These are phyloP conservation scores for Stemphylium lycopersici DNA, from an alignment of 2,329 filamentous ascomycete species.

Conservation along the genomic window DNA sequence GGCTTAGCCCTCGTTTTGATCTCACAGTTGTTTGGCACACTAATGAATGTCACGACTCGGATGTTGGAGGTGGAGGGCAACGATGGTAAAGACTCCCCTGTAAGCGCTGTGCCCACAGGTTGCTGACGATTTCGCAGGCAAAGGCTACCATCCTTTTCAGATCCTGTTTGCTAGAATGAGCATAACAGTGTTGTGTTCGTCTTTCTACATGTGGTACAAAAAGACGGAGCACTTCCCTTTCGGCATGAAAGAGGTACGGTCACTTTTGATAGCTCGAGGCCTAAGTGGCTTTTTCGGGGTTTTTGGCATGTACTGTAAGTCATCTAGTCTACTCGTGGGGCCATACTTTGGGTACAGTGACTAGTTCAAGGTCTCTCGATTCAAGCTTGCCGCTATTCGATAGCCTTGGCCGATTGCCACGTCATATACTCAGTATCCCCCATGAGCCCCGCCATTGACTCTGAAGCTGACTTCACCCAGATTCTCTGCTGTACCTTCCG, in stretches of 20 bases:
- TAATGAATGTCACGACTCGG: conserved; percentile 85
- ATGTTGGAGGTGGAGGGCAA: conserved; percentile 72
- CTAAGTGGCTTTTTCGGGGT: conserved; percentile 76
- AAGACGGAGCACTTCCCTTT: conserved; percentile 72
- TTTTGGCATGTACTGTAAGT: conserved; percentile 72
- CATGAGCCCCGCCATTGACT: conserved; percentile 22
- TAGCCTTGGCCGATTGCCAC: not conserved
- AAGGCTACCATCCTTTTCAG: conserved; percentile 77
- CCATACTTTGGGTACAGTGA: conserved; percentile 24
- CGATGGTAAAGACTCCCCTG: conserved; percentile 52
- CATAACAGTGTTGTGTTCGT: conserved; percentile 71
- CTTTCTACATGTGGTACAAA: conserved; percentile 74
- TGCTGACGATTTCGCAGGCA: conserved; percentile 41
- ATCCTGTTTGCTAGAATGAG: conserved; percentile 81
- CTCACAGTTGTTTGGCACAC: conserved; percentile 78
- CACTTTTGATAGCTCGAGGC: conserved; percentile 71
- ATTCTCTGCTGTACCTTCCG: conserved; percentile 77
- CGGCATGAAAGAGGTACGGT: conserved; percentile 69
- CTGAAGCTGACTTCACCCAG: conserved; percentile 36
- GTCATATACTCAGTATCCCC: conserved; percentile 2
- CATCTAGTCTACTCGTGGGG: conserved; percentile 35
- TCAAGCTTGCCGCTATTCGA: not conserved
- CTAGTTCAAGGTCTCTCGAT: conserved; percentile 7
- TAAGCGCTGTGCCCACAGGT: not conserved
- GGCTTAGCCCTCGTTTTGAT: conserved; percentile 75